Base-by-base conservation (phyloP, 257 asterid species). In the Forsythia suspensa region DNA sequence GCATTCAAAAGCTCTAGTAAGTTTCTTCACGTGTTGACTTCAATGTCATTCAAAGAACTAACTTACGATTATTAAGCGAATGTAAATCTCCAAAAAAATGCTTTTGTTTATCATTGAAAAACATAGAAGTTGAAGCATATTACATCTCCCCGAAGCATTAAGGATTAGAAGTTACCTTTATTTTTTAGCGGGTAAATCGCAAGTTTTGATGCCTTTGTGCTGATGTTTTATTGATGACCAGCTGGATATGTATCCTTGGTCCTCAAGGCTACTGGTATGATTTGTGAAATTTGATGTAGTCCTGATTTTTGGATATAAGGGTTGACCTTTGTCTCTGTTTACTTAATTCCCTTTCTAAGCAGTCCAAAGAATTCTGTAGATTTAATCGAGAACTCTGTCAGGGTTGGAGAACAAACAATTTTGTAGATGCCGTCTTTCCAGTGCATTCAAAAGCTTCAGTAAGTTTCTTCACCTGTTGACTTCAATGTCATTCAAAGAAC, bases 351-450 rank as follows among this genome's bases (percentile, higher is more conserved):
- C 3, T 24, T 69, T 67, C 63, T 6, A 43, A 38, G 4, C 6
- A 2, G 38, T 11, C 34, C 8, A 59, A 40, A n/a, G n/a, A n/a
- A n/a, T n/a, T n/a, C 78, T 74, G n/a, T 85, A 74, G 96, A 89
- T 81, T 79, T 90, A 72, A 83, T 83, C 77, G 91, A 91, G 82
- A 93, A 91, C 82, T 88, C 99, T 52, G 77, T 89, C 66, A 89
- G 77, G 88, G 87, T 93, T 73, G 95, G 97, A 78, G 91, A 87
- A 81, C 90, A 83, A 57, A 91, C 97, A 77, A 75, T 86, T 82
- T 89, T 93, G 66, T 76, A 83, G 72, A 85, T 95, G 97, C 97
- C 98, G 73, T 93, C 99, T 76, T 95, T 93, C 82, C 91, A 84
- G 72, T 85, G 81, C 85, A 80, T 78, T 48, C 86, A 82, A 70